Percentiles rank a stretch among this genome's conserved stretches.
Evolutionary conservation across 306 rosid genomes (phyloP).

Genomic region (Medicago ruthenica): DNA sequence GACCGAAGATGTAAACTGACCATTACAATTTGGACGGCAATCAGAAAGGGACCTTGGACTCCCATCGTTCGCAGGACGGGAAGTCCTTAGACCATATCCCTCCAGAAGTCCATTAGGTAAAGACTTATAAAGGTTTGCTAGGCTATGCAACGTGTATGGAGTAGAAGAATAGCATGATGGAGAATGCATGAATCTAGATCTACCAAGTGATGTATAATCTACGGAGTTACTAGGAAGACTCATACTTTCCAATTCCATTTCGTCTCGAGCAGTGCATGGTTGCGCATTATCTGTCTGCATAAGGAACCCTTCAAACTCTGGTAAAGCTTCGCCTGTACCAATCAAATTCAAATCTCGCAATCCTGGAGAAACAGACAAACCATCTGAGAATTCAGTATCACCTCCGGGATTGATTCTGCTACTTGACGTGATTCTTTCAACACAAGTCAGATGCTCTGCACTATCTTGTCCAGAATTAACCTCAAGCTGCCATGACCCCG

Average conservation of each 20-base stretch:
- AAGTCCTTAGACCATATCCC: constrained; percentile 51
- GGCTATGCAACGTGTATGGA: constrained; percentile 46
- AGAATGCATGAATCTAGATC: constrained; percentile 64
- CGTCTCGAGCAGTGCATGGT: constrained; percentile 52
- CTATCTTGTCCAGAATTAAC: constrained; percentile 41
- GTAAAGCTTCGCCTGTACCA: constrained; percentile 55
- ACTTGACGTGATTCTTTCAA: constrained; percentile 51
- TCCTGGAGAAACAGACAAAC: constrained; percentile 51
- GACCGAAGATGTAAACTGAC: constrained; percentile 62
- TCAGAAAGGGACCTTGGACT: constrained; percentile 64
- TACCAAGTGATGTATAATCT: constrained; percentile 64
- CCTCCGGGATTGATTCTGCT: constrained; percentile 46
- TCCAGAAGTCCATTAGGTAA: constrained; percentile 80
- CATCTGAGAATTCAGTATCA: constrained; percentile 42
- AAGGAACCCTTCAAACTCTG: constrained; percentile 78
- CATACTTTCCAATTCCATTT: constrained; percentile 55
- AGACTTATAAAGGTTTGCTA: constrained; percentile 51
- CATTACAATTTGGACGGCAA: constrained; percentile 50
- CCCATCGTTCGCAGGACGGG: constrained; percentile 46
- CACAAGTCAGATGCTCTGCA: constrained; percentile 42
- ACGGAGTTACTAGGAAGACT: constrained; percentile 50
- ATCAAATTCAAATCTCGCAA: constrained; percentile 49
- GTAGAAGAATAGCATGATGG: constrained; percentile 62
- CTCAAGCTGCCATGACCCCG: constrained; percentile 34
- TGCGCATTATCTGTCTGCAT: constrained; percentile 62